Conservation (phyloP, 176 grass and related monocot genomes). For the Musa beccarii region DNA sequence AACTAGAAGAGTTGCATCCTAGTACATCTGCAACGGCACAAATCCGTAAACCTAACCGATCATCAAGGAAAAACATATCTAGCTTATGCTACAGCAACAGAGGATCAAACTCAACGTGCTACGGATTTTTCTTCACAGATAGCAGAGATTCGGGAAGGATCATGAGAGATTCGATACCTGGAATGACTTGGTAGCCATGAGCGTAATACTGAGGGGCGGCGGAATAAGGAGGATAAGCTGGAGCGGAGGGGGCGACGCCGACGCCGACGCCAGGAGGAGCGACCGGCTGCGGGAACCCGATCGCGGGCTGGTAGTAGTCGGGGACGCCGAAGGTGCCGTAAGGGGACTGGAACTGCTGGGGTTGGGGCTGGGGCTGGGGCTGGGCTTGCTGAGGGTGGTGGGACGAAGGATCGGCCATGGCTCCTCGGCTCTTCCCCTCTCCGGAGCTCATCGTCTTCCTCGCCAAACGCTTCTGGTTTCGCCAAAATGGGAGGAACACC, state of each 20-base stretch:
- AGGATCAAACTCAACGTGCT: neutral
- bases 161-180: slow-evolving; percentile 32
- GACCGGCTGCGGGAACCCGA: slow-evolving; percentile 65
- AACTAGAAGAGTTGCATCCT: too few species aligned
- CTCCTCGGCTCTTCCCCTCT: neutral
- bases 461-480: neutral
- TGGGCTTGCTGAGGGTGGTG: neutral
- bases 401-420: neutral
- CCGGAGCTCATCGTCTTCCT: neutral
- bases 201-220: slow-evolving; percentile 46
- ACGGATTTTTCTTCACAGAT: neutral
- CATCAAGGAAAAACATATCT: neutral
- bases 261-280: slow-evolving; percentile 28
- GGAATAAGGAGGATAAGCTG: slow-evolving; percentile 29
- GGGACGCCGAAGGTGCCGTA: slow-evolving; percentile 73
- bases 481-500: neutral
- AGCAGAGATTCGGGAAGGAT: neutral
- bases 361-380: slow-evolving; percentile 4
- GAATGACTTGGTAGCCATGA: slow-evolving; percentile 55
- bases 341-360: slow-evolving; percentile 18
- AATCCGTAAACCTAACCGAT: neutral
- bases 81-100: neutral
- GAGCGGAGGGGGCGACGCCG: slow-evolving; percentile 33
- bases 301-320: slow-evolving; percentile 40
- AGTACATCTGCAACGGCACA: too few species aligned